Conservation (phyloP, 2,329 filamentous ascomycete genomes). For the Ilyonectria robusta region DNA sequence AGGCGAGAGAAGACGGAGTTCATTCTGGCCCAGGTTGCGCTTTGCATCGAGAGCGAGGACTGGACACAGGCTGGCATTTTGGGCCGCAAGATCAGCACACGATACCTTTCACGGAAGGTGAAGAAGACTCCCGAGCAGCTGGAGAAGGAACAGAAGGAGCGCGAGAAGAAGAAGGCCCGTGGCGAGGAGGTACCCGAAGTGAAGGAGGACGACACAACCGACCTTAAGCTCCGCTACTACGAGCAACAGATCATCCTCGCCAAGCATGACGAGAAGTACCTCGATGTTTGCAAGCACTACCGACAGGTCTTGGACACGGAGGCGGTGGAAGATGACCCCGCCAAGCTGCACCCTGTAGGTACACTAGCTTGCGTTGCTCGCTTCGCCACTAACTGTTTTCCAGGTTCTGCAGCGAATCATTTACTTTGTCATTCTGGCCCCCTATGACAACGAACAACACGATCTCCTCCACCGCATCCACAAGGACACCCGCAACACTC, state of each 20-base stretch:
- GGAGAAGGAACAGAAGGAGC: slow-evolving; percentile 90
- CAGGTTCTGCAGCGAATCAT: slow-evolving; percentile 94
- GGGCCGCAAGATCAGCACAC: slow-evolving; percentile 96
- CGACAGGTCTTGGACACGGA: slow-evolving; percentile 96
- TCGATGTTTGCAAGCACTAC: slow-evolving; percentile 98
- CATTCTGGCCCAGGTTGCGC: slow-evolving; percentile 92
- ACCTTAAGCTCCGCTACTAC: slow-evolving; percentile 95
- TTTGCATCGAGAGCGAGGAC: slow-evolving; percentile 96
- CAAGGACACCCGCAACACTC: slow-evolving; percentile 84
- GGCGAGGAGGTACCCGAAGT: slow-evolving; percentile 85
- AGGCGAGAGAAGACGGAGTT: slow-evolving; percentile 98
- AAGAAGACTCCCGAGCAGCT: slow-evolving; percentile 92
- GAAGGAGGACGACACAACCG: slow-evolving; percentile 90
- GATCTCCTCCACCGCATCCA: slow-evolving; percentile 95
- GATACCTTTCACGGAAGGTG: slow-evolving; percentile 89
- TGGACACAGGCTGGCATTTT: slow-evolving; percentile 97
- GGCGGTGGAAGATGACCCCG: slow-evolving; percentile 90
- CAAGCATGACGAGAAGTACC: slow-evolving; percentile 97
- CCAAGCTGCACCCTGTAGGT: slow-evolving; percentile 87
- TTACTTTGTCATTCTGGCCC: slow-evolving; percentile 96
- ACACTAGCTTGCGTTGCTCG: not conserved
- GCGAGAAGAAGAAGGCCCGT: slow-evolving; percentile 86
- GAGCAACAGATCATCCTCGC: slow-evolving; percentile 96
- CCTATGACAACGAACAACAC: slow-evolving; percentile 98
- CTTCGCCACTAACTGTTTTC: slow-evolving; percentile 30